A percentile compares a stretch with the other conserved stretches of the same genome.
phyloP scores from a whole-genome alignment of 352 stramenopile species.

The Phytophthora pinifolia region DNA sequence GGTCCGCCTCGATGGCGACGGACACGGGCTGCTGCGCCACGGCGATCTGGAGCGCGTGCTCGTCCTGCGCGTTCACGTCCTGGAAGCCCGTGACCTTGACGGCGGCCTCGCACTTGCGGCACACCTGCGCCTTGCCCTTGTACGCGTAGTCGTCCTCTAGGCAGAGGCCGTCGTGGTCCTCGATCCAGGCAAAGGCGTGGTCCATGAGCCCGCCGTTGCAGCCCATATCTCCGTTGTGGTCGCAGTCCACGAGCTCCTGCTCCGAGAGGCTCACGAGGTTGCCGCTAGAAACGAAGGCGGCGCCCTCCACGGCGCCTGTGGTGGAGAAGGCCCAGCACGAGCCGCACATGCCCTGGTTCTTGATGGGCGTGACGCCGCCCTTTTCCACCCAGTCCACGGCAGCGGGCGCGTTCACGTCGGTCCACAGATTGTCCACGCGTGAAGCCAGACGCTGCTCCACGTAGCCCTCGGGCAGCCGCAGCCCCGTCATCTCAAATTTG shows the following conservation, averaged over 20 bases:
- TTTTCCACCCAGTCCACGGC: constrained; percentile 94
- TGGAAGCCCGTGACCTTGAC: constrained; percentile 83
- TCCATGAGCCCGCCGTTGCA: constrained; percentile 98
- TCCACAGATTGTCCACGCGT: constrained; percentile 31
- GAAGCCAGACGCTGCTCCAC: constrained; percentile 60
- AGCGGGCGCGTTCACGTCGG: constrained; percentile 56
- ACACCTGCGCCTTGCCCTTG: constrained; percentile 66
- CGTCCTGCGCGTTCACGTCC: constrained; percentile 72
- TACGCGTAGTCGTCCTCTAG: constrained; percentile 97
- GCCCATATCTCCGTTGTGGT: constrained; percentile 93
- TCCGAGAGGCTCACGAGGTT: constrained; percentile 94
- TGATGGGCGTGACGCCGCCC: constrained; percentile 92
- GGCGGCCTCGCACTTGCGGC: constrained; percentile 80
- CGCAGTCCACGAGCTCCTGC: constrained; percentile 98
- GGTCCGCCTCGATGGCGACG: constrained; percentile 86
- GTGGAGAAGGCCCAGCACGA: constrained; percentile 98
- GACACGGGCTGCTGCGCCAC: constrained; percentile 84
- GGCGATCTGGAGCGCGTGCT: constrained; percentile 84
- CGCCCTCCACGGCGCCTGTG: constrained; percentile 97
- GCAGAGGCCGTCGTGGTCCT: constrained; percentile 91
- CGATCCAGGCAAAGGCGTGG: constrained; percentile 96
- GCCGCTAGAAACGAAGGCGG: constrained; percentile 91
- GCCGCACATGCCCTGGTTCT: constrained; percentile 94
- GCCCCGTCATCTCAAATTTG: constrained; percentile 60
- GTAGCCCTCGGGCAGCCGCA: constrained; percentile 50